Evolutionary conservation across 73 alveolate species (phyloP).

Genomic region (Durusdinium trenchii): DNA sequence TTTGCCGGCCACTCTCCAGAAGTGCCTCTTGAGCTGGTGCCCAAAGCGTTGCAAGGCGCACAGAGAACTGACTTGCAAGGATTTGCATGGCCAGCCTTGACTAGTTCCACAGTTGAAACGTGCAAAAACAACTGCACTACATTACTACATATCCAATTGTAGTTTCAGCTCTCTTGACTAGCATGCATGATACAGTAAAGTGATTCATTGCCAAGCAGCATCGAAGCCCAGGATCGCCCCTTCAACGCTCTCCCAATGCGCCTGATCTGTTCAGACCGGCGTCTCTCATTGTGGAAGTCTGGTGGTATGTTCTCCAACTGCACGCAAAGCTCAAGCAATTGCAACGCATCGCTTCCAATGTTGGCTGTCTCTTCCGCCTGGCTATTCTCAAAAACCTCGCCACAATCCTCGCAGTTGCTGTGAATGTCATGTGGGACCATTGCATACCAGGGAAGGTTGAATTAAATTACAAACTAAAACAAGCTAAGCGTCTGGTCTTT

Average conservation of each 20-base stretch:
- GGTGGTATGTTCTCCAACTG: conserved; percentile 29
- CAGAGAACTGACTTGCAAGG: conserved; percentile 48
- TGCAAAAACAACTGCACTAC: no score
- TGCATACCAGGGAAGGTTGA: not conserved
- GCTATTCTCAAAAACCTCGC: not conserved
- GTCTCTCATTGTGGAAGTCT: conserved; percentile 51
- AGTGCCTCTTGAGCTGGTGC: conserved; percentile 30
- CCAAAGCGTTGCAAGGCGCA: conserved; percentile 45
- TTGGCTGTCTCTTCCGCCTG: not conserved
- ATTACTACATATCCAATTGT: no score
- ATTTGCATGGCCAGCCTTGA: conserved; percentile 60
- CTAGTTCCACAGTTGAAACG: no score
- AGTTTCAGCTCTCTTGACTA: no score
- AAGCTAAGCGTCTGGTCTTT: not conserved
- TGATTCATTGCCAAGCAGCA: no score
- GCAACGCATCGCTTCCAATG: not conserved
- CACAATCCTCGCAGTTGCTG: not conserved
- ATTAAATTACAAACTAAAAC: not conserved
- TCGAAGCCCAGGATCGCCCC: conserved; percentile 46
- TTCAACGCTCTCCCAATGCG: not conserved
- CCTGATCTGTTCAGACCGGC: conserved; percentile 30
- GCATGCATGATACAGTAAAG: no score
- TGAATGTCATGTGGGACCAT: not conserved
- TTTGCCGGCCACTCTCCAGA: not conserved
- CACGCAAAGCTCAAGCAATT: conserved; percentile 32